These are phyloP conservation scores for Colletotrichum aenigma DNA, from an alignment of 2,329 filamentous ascomycete species.

Conservation along the genomic window DNA sequence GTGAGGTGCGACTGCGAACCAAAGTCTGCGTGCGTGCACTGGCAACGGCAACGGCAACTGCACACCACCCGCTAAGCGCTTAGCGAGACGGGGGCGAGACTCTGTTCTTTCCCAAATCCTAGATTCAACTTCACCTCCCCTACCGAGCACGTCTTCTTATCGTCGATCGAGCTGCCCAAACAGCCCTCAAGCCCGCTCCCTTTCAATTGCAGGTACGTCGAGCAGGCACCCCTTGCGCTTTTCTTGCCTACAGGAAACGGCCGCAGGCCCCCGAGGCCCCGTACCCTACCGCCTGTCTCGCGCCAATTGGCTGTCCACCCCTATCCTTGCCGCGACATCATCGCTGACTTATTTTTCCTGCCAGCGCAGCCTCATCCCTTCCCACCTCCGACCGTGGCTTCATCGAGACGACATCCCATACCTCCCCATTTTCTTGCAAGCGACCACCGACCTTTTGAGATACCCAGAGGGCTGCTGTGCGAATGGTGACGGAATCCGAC, in stretches of 20 bases:
- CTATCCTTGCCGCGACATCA: slow-evolving; percentile 22
- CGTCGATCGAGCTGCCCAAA: slow-evolving; percentile 8
- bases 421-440: not conserved
- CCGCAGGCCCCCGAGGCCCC: not conserved
- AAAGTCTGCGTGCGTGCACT: not conserved
- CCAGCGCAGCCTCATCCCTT: slow-evolving; percentile 17
- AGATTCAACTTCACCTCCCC: slow-evolving; percentile 14
- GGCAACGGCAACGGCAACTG: not conserved
- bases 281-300: not conserved
- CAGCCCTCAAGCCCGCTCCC: not conserved
- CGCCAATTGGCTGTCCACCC: slow-evolving; percentile 20
- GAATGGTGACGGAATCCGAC: slow-evolving; percentile 14
- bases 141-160: slow-evolving; percentile 9
- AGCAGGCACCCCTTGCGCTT: not conserved
- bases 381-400: not conserved
- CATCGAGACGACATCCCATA: not conserved
- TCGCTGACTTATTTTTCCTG: slow-evolving; percentile 19
- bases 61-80: slow-evolving; percentile 26
- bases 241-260: not conserved
- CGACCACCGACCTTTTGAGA: not conserved
- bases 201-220: slow-evolving; percentile 17
- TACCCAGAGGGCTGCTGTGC: not conserved
- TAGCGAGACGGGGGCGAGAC: slow-evolving; percentile 28
- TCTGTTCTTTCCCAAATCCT: slow-evolving; percentile 23
- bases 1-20: not conserved